phyloP scores from a whole-genome alignment of 495 filamentous ascomycete genomes.

The Podospora didyma region DNA sequence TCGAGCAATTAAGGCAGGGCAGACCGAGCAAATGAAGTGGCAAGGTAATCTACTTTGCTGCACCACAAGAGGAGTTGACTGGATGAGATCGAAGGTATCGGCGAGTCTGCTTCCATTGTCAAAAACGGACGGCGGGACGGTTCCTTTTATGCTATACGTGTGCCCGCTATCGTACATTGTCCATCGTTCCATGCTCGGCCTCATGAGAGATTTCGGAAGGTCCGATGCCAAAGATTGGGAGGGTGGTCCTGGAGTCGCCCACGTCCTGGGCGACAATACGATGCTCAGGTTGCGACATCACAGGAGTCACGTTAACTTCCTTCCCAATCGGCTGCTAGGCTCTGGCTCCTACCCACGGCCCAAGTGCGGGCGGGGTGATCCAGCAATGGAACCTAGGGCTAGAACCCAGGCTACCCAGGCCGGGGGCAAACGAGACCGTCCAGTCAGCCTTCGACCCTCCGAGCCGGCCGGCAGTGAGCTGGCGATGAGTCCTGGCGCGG shows the following conservation, averaged over 20 bases:
- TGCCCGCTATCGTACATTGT: not conserved
- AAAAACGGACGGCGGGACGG: not conserved
- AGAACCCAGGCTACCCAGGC: not conserved
- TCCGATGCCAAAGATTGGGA: not conserved
- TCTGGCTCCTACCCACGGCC: not conserved
- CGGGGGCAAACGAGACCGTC: no score
- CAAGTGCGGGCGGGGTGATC: not conserved
- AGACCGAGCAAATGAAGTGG: slow-evolving; percentile 5
- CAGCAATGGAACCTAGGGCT: not conserved
- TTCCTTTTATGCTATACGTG: not conserved
- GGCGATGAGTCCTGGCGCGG: not conserved
- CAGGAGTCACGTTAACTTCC: slow-evolving; percentile 8
- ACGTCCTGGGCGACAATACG: not conserved
- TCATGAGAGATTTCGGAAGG: slow-evolving; percentile 14
- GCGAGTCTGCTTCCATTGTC: not conserved
- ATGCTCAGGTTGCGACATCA: not conserved
- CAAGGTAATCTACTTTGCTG: slow-evolving; percentile 1
- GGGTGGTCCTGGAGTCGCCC: no score
- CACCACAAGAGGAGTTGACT: not conserved
- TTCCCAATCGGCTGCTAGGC: slow-evolving; percentile 20
- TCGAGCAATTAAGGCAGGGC: slow-evolving; percentile 1
- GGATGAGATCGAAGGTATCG: not conserved
- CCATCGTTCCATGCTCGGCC: not conserved
- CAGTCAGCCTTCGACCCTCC: not conserved
- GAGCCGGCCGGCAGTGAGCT: not conserved